These are phyloP conservation scores for Puccinia sorghi DNA, from an alignment of 1,284 basidiomycete species.

Conservation along the genomic window DNA sequence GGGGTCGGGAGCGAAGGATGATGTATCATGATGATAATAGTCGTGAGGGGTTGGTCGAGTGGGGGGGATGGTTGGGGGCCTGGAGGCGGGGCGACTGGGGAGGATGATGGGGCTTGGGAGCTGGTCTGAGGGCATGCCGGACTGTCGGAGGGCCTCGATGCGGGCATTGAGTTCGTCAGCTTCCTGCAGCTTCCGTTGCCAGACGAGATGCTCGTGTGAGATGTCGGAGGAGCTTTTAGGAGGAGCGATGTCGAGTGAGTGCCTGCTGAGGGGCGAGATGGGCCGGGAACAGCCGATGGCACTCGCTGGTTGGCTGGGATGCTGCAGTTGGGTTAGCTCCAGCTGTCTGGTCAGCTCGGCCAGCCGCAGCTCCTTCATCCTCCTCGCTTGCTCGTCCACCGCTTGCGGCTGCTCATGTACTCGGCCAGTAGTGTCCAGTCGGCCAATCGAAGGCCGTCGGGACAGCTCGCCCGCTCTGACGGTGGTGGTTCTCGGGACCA, in stretches of 20 bases:
- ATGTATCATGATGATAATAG: background rate
- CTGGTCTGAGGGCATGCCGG: slow-evolving; percentile 26
- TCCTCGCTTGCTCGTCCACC: slow-evolving; percentile 28
- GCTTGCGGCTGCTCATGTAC: background rate
- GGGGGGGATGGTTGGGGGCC: background rate
- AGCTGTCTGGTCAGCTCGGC: slow-evolving; percentile 35
- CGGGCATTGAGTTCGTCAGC: slow-evolving; percentile 36
- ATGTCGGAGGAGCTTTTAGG: background rate
- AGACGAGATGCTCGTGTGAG: slow-evolving; percentile 1
- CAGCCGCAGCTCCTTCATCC: slow-evolving; percentile 33
- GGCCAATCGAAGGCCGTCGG: background rate
- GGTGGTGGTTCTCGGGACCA: no score
- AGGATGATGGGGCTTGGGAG: slow-evolving; percentile 42
- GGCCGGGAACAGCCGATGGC: slow-evolving; percentile 9
- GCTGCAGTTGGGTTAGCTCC: slow-evolving; percentile 18
- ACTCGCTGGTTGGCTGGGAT: background rate
- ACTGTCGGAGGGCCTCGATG: slow-evolving; percentile 31
- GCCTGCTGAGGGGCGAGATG: slow-evolving; percentile 10
- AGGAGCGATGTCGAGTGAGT: background rate
- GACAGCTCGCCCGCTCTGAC: background rate
- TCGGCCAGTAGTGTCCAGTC: slow-evolving; percentile 1
- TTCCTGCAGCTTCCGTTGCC: slow-evolving; percentile 29
- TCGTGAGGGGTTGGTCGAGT: slow-evolving; percentile 3
- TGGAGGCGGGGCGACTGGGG: slow-evolving; percentile 21
- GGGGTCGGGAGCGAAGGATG: background rate